A percentile compares a stretch with the other conserved stretches of the same genome.
phyloP scores from a whole-genome alignment of 1,139 yeast genomes.

The Magnusiomyces magnusii region DNA sequence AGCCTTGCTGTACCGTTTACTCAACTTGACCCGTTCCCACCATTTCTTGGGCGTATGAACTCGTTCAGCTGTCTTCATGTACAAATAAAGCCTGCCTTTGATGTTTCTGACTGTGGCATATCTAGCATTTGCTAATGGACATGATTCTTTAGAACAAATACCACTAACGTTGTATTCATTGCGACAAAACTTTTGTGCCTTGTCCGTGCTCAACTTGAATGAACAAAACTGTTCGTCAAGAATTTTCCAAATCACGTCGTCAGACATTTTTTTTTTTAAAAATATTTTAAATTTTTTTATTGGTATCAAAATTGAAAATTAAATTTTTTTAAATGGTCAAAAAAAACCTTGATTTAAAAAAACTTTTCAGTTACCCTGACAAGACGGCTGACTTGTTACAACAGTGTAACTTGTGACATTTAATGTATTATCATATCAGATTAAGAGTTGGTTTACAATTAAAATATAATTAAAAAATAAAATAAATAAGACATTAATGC shows the following conservation, averaged over 20 bases:
- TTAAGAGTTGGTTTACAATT: too few species aligned
- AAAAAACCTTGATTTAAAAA: neutral
- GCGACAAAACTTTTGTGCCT: constrained; percentile 75
- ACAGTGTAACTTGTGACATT: too few species aligned
- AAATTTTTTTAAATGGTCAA: neutral
- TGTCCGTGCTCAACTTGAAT: constrained; percentile 71
- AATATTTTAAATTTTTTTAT: constrained; percentile 4
- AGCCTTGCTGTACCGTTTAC: constrained; percentile 83
- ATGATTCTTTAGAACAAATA: constrained; percentile 82
- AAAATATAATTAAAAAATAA: too few species aligned
- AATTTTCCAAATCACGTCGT: constrained; percentile 69
- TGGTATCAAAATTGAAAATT: neutral
- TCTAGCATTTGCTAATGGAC: constrained; percentile 93
- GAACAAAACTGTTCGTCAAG: constrained; percentile 87
- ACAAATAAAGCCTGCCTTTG: constrained; percentile 80
- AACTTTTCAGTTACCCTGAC: constrained; percentile 10
- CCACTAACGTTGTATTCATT: constrained; percentile 84
- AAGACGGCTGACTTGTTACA: too few species aligned
- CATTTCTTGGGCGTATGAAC: constrained; percentile 88
- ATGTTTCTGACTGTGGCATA: constrained; percentile 91
- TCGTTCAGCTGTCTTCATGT: constrained; percentile 97
- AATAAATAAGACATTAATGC: too few species aligned
- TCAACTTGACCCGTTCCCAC: constrained; percentile 90
- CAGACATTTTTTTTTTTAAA: constrained; percentile 7
- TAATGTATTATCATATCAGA: too few species aligned